Evolutionary conservation across 441 rosid genomes (phyloP).

Genomic region (Aquilaria agallochum): DNA sequence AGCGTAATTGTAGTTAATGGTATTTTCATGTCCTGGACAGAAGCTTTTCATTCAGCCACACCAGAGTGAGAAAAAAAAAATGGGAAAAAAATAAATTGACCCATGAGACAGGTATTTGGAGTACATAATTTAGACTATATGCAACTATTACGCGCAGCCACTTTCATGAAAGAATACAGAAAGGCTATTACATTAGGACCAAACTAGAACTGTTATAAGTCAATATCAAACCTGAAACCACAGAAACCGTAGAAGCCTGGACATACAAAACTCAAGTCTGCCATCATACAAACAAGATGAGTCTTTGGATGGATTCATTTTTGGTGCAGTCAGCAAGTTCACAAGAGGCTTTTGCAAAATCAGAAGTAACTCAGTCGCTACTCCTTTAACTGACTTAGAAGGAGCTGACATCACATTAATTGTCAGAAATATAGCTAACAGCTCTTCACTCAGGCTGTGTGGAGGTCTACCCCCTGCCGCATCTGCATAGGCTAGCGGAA

Average conservation of each 20-base stretch:
- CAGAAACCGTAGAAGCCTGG: constrained; percentile 63
- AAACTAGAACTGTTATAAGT: no score
- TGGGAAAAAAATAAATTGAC: no score
- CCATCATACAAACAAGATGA: constrained; percentile 41
- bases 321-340: constrained; percentile 42
- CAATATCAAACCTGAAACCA: constrained; percentile 73
- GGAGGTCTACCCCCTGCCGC: constrained; percentile 26
- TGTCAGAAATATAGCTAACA: constrained; percentile 66
- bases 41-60: constrained; percentile 9
- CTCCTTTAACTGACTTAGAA: constrained; percentile 73
- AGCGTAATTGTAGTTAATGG: background rate
- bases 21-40: background rate
- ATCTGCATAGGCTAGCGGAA: constrained; percentile 35
- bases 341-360: constrained; percentile 56
- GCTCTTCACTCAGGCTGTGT: constrained; percentile 49
- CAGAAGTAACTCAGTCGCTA: constrained; percentile 69
- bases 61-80: no score
- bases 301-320: constrained; percentile 32
- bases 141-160: no score
- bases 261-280: constrained; percentile 52
- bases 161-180: no score
- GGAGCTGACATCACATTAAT: constrained; percentile 81
- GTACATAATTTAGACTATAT: no score
- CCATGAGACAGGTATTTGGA: no score
- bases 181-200: no score